Base-by-base conservation (phyloP, 1,284 basidiomycete genomes). In the Anthracocystis setariae region DNA sequence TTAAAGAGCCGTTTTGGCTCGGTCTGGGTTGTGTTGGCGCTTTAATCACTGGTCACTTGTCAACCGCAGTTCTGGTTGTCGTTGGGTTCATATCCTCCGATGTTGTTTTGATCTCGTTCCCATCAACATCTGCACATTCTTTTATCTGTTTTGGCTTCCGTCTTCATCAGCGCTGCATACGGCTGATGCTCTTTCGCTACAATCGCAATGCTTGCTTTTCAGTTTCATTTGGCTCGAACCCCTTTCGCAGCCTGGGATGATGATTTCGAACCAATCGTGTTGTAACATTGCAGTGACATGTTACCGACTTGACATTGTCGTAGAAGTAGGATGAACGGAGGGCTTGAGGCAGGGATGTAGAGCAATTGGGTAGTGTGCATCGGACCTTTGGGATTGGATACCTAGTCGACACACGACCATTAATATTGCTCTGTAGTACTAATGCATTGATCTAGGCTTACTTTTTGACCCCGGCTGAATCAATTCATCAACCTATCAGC, bases 361-460 rank as follows among this genome's bases (percentile, higher is more conserved):
- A 58, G 58, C 68, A 71, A 71, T 71, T 71, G 68, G 68, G 68
- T 71, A 71, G 68, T 71, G 68, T 71, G 68, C 68, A 50, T 54
- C 42, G 45, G n/a, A 46, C 68, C 58, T 61, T 45, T 61, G 68
- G 68, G 38, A 18, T 29, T 18, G 37, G 32, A 37, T 20, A 40
- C 58, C 46, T 33, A 71, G 68, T 50, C 35, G 54, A 62, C 51
- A 71, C 68, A 71, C 68, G 68, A 71, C 68, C 68, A 50, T 71
- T 38, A 60, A 58, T 71, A 71, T 71, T 71, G 68, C 62, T 49
- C 23, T 46, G 4, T 32, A 10, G 21, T 33, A 12, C 29, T 29
- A 29, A 29, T 35, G 35, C 18, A 38, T 70, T 27, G n/a, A 46
- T 71, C 49, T 71, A 65, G 68, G 68, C 68, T 71, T 57, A 65